Evolutionary conservation across 78 protist genomes (phyloP).

Genomic region (Dictyostelium capitatum): DNA sequence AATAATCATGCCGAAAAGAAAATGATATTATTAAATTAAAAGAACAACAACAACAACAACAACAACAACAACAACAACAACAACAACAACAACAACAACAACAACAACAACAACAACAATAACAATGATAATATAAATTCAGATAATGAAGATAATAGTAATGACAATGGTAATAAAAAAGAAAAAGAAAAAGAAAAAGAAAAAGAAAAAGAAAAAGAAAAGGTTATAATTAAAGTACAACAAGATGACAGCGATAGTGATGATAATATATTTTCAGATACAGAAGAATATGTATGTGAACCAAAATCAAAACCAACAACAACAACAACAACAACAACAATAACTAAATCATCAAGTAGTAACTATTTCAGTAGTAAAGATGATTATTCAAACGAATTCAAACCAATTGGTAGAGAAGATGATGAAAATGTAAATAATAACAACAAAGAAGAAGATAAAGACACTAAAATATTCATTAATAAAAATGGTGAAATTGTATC

Average conservation of each 20-base stretch:
- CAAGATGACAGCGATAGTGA: constrained; percentile 1
- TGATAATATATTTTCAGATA: constrained; percentile 64
- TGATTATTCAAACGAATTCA: constrained; percentile 1
- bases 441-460: constrained; percentile 5
- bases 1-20: background rate
- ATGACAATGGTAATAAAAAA: too few species aligned
- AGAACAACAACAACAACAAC: background rate
- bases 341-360: background rate
- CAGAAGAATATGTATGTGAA: constrained; percentile 59
- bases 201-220: background rate
- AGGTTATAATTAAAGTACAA: background rate
- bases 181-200: background rate
- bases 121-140: background rate
- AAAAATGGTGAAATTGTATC: background rate
- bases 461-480: background rate
- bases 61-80: too few species aligned
- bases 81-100: background rate
- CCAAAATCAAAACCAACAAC: background rate
- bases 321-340: background rate
- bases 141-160: background rate
- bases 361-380: background rate
- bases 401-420: constrained; percentile 45
- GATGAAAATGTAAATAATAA: constrained; percentile 8
- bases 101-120: background rate
- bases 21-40: too few species aligned